Evolutionary conservation across 169 alveolate species (phyloP), one percentile per base, ranked within the genome.

Genomic region (Perkinsus olseni): DNA sequence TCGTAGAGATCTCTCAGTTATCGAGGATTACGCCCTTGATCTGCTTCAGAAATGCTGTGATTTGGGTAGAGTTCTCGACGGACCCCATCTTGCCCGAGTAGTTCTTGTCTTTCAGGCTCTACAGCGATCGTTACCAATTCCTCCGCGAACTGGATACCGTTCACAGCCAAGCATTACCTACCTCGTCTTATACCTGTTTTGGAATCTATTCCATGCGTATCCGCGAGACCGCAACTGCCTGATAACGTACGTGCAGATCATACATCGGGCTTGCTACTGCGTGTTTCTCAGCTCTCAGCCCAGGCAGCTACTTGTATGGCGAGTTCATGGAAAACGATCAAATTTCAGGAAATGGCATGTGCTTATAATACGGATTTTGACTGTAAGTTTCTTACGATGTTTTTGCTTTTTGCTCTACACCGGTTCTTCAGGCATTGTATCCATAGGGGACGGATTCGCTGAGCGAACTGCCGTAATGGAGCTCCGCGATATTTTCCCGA

Each of bases 381-480:
- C 82, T 62, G 82, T 62, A 24, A 62, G 50, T 40, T 62, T 13
- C 82, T 62, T 28, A 24, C 82, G 1, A 62, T 21, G 17, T 62
- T 62, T 10, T 6, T 45, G 62, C 6, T 45, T 45, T 17, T 45
- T 45, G 6, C 24, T 10, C 62, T 45, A 45, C 6, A 45, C 17
- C 62, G 62, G 6, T 6, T 45, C 17, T 6, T 45, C 34, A 62
- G 82, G 82, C 31, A 62, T 62, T 62, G 82, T 62, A 62, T 62
- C 82, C 31, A 62, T 62, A 21, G 82, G 82, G 82, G 82, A 62
- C 17, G 82, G 82, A 21, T 62, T 62, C 82, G 82, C 82, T 28
- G 82, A 62, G 82, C 82, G 82, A 62, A 62, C 82, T 62, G 82
- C 82, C 82, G 82, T 62, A 0, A 62, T 62, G 82, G 82, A 62